These are phyloP conservation scores for Penicillium longicatenatum DNA, from an alignment of 495 filamentous ascomycete species.

Conservation along the genomic window DNA sequence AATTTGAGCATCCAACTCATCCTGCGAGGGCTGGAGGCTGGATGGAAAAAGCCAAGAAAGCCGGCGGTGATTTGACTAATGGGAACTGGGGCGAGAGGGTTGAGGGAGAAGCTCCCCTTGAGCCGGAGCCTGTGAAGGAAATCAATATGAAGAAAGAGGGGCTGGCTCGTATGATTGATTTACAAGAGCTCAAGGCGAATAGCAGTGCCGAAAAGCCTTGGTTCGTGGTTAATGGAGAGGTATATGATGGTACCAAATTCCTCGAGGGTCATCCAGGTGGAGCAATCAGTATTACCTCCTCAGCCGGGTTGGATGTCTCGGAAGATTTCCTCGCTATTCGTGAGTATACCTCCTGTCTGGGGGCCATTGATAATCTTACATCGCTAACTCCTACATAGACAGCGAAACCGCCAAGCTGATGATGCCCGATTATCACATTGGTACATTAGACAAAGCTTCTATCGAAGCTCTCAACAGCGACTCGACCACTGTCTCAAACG, in stretches of 20 bases:
- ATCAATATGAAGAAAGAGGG: slow-evolving; percentile 81
- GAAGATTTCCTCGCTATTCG: slow-evolving; percentile 96
- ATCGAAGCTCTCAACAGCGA: slow-evolving; percentile 48
- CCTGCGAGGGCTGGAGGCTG: slow-evolving; percentile 83
- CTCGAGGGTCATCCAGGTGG: slow-evolving; percentile 88
- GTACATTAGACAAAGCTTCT: slow-evolving; percentile 65
- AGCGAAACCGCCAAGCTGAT: slow-evolving; percentile 90
- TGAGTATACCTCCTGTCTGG: slow-evolving; percentile 48
- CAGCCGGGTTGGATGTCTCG: slow-evolving; percentile 81
- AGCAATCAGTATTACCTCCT: slow-evolving; percentile 81
- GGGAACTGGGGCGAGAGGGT: slow-evolving; percentile 84
- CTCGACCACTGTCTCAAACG: slow-evolving; percentile 25
- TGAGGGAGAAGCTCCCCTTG: slow-evolving; percentile 56
- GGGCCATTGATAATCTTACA: neutral
- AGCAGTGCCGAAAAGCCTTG: slow-evolving; percentile 70
- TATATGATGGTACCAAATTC: slow-evolving; percentile 87
- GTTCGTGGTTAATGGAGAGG: slow-evolving; percentile 92
- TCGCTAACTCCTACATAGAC: slow-evolving; percentile 50
- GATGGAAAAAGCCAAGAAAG: slow-evolving; percentile 95
- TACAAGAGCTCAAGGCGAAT: slow-evolving; percentile 74
- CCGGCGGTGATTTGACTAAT: slow-evolving; percentile 78
- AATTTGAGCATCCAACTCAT: slow-evolving; percentile 91
- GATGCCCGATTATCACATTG: slow-evolving; percentile 90
- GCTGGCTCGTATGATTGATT: slow-evolving; percentile 60
- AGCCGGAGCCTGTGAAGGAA: slow-evolving; percentile 55